phyloP scores from a whole-genome alignment of 345 rosid genomes.

The Iberis pinnata region DNA sequence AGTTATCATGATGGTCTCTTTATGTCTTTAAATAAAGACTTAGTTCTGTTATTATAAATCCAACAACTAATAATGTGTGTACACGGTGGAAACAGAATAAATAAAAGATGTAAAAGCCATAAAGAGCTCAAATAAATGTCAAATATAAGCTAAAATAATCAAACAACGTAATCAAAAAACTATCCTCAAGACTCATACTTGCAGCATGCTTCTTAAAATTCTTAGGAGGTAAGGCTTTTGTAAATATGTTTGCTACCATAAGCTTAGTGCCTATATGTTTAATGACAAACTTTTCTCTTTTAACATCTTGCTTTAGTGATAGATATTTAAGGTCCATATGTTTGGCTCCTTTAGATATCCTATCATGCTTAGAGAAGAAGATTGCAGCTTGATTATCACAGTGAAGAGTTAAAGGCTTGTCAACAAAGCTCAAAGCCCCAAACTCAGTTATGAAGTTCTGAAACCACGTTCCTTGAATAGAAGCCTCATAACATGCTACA shows the following conservation, averaged over 20 bases:
- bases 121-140: not conserved
- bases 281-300: not conserved
- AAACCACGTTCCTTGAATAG: not conserved
- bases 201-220: not conserved
- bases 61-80: not conserved
- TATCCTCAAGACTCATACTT: slow-evolving; percentile 6
- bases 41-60: not conserved
- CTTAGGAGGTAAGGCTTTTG: not conserved
- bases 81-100: no score
- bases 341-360: not conserved
- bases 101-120: no score
- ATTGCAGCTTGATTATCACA: not conserved
- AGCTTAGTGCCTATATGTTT: not conserved
- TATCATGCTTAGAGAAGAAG: slow-evolving; percentile 3
- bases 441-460: not conserved
- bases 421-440: not conserved
- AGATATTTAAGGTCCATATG: slow-evolving; percentile 1
- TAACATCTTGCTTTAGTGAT: not conserved
- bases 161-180: not conserved
- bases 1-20: not conserved
- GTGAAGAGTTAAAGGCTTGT: not conserved
- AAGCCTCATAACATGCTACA: slow-evolving; percentile 2
- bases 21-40: not conserved
- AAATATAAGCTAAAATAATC: not conserved
- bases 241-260: not conserved